A percentile compares a stretch with the other conserved stretches of the same genome.
Conservation (phyloP, 768 basidiomycete genomes). For the Auricularia sp. region DNA sequence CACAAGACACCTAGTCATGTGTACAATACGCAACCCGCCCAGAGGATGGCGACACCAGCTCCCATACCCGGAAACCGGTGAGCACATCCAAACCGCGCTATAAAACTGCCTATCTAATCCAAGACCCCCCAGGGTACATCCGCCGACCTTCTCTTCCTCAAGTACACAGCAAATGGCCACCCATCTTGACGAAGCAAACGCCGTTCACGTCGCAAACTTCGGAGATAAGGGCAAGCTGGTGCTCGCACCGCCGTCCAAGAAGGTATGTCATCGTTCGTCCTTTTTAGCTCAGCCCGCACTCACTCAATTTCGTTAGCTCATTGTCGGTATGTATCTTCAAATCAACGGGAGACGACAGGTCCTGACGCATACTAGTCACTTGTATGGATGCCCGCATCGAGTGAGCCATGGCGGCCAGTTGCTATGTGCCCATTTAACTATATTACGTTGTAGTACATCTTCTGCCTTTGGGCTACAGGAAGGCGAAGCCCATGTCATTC, state of each 20-base stretch:
- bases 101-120: not conserved
- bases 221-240: not conserved
- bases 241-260: not conserved
- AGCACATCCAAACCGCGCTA: not conserved
- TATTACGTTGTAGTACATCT: conserved; percentile 33
- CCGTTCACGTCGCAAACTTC: not conserved
- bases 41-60: conserved; percentile 40
- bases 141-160: not conserved
- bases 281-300: not conserved
- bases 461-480: conserved; percentile 50
- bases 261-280: not conserved
- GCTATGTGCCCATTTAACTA: conserved; percentile 5
- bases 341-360: not conserved
- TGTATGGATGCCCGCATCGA: conserved; percentile 72
- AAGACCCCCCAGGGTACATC: not conserved
- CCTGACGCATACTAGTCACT: conserved; percentile 24
- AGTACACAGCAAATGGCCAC: not conserved
- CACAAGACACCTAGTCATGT: not conserved
- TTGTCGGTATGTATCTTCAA: not conserved
- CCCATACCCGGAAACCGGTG: conserved; percentile 35
- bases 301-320: not conserved
- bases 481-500: conserved; percentile 63
- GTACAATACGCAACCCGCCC: not conserved
- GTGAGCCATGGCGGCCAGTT: conserved; percentile 21
- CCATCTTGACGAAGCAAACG: not conserved